A percentile compares a stretch with the other conserved stretches of the same genome.
phyloP scores from a whole-genome alignment of 495 filamentous ascomycete species.

The Pyrenula aspistea region DNA sequence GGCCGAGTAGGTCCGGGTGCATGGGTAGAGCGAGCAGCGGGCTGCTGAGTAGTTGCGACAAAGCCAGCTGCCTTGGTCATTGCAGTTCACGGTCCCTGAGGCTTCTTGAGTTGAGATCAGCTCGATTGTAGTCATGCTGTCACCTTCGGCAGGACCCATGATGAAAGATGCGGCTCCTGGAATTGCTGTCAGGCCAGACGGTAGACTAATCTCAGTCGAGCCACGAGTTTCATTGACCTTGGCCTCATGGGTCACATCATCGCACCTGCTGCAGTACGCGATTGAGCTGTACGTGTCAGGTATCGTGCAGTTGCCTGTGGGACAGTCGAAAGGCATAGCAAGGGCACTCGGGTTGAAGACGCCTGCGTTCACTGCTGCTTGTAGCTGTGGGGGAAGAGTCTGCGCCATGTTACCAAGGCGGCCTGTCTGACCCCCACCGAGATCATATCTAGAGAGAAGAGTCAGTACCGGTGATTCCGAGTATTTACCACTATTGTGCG shows the following conservation, averaged over 20 bases:
- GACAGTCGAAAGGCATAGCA: background rate
- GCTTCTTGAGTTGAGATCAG: background rate
- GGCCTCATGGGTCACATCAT: background rate
- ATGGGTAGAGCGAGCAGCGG: background rate
- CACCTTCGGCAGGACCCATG: background rate
- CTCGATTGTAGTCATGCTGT: background rate
- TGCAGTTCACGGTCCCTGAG: background rate
- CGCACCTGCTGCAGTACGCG: background rate
- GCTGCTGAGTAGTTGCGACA: background rate
- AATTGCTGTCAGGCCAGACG: background rate
- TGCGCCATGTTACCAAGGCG: background rate
- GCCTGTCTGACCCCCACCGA: background rate
- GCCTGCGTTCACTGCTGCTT: constrained; percentile 2
- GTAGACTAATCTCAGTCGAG: background rate
- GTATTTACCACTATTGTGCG: no score
- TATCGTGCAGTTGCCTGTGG: background rate
- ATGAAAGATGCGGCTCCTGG: background rate
- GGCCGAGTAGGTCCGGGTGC: background rate
- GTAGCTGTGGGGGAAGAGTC: background rate
- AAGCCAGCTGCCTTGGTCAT: background rate
- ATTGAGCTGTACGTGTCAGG: background rate
- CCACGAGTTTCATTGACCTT: background rate
- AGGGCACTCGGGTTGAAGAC: constrained; percentile 1
- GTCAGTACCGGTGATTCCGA: no score
- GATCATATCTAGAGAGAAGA: no score